Base-by-base conservation (phyloP, 2,329 filamentous ascomycete genomes). In the Aspergillus oerlinghausenensis region DNA sequence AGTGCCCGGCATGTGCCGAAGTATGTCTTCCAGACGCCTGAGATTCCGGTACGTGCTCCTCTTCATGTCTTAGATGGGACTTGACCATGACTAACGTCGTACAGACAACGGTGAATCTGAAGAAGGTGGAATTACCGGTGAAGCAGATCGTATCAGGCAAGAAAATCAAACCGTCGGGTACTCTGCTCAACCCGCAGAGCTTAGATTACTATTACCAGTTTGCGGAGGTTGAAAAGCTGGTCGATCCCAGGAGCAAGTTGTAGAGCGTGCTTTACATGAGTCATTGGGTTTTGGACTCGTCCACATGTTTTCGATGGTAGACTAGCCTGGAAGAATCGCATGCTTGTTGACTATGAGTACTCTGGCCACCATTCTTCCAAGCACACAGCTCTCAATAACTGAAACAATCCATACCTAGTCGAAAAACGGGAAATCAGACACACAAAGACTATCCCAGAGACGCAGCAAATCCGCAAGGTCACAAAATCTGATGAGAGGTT, bases 41-140 rank as follows among this genome's bases (percentile, higher is more conserved):
- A 89, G 63, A 92, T 94, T 68, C 90, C 90, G 59, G 88, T 90
- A 73, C 76, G 86, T 80, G 26, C 9, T 19, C 5, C 23, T 4
- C 19, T 32, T 26, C 28, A 21, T 6, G 43, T 7, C 23, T 21
- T 8, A 14, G 1, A 26, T 14, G 11, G 1, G 43, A 52, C n/a
- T 58, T 50, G 9, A 35, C 49, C 29, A 55, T 55, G 9, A 35
- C 49, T 40, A 55, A 58, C 40, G 52, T 53, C 21, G 3, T 9
- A 9, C 49, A 91, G 85, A 89, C 86, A 0, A 94, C 90, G 0
- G 85, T 94, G 60, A 94, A 93, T 68, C 74, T 90, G 51, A 94
- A 94, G 71, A 94, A 94, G 72, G 90, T 94, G 3, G 90, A 94
- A 70, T 66, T 94, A 52, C 89, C 89, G 0, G 88, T 94, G 29